Conservation (phyloP, 331 rosid species). For the Acacia pycnantha region DNA sequence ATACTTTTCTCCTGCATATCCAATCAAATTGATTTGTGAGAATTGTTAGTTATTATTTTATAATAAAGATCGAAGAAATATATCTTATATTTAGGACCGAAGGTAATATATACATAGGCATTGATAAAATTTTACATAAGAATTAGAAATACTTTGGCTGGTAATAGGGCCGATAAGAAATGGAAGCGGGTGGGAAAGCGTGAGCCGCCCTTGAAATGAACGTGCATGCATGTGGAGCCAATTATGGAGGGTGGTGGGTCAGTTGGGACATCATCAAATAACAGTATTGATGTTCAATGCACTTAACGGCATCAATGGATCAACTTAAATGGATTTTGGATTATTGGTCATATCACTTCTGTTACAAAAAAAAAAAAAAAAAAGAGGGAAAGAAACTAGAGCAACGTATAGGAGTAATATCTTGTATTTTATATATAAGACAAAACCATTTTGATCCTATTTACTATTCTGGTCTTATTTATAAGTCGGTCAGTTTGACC, state of each 20-base stretch:
- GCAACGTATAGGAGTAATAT: too few relatives aligned
- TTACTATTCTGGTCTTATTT: too few relatives aligned
- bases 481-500: too few relatives aligned
- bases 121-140: background rate
- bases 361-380: background rate
- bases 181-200: background rate
- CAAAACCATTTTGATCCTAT: too few relatives aligned
- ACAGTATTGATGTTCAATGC: background rate
- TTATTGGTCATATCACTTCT: background rate
- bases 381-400: background rate
- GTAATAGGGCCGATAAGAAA: background rate
- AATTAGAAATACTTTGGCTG: background rate
- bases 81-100: too few relatives aligned
- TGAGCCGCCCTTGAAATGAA: background rate
- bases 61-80: too few relatives aligned
- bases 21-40: too few relatives aligned
- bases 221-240: constrained; percentile 23
- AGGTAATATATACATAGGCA: background rate
- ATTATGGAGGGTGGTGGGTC: background rate
- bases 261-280: background rate
- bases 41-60: too few relatives aligned
- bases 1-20: too few relatives aligned
- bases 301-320: background rate
- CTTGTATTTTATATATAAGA: too few relatives aligned
- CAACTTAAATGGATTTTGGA: background rate